Evolutionary conservation across 768 basidiomycete species (phyloP).

Genomic region (Filobasidium floriforme): DNA sequence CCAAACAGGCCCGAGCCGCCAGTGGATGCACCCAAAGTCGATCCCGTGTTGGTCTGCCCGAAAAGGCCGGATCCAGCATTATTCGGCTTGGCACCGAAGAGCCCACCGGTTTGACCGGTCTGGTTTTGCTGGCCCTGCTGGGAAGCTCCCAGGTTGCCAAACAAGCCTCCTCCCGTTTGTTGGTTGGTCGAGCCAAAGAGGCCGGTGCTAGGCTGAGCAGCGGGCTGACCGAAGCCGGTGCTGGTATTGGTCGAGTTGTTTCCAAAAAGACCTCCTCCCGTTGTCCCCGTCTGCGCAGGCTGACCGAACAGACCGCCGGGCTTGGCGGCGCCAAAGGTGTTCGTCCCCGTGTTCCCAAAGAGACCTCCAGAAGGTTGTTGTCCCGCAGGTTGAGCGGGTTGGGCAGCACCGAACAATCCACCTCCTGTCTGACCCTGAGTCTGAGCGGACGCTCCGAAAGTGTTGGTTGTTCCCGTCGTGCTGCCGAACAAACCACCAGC

Average conservation of each 20-base stretch:
- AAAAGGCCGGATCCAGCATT: slow-evolving; percentile 30
- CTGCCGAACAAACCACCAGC: slow-evolving; percentile 28
- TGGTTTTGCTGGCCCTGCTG: slow-evolving; percentile 34
- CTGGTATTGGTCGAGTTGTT: slow-evolving; percentile 16
- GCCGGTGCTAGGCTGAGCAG: slow-evolving; percentile 6
- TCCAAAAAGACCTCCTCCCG: slow-evolving; percentile 33
- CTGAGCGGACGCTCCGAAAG: slow-evolving; percentile 42
- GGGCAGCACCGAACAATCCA: slow-evolving; percentile 17
- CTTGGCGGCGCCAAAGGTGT: slow-evolving; percentile 19
- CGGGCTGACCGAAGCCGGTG: slow-evolving; percentile 18
- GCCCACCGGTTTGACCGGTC: slow-evolving; percentile 38
- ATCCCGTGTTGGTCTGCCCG: slow-evolving; percentile 16
- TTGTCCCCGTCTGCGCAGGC: slow-evolving; percentile 39
- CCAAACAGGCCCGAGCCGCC: slow-evolving; percentile 32
- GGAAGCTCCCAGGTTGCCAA: slow-evolving; percentile 37
- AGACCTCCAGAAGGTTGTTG: slow-evolving; percentile 19
- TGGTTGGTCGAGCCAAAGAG: slow-evolving; percentile 13
- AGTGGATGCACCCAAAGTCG: background rate
- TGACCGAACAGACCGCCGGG: slow-evolving; percentile 36
- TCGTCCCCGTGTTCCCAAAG: slow-evolving; percentile 39
- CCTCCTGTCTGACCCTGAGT: slow-evolving; percentile 25
- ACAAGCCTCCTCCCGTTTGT: slow-evolving; percentile 28
- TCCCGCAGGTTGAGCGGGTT: slow-evolving; percentile 16
- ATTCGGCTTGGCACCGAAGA: slow-evolving; percentile 33
- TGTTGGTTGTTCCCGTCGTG: slow-evolving; percentile 35